These are phyloP conservation scores for Beauveria australis DNA, from an alignment of 2,329 filamentous ascomycete species.

Conservation along the genomic window DNA sequence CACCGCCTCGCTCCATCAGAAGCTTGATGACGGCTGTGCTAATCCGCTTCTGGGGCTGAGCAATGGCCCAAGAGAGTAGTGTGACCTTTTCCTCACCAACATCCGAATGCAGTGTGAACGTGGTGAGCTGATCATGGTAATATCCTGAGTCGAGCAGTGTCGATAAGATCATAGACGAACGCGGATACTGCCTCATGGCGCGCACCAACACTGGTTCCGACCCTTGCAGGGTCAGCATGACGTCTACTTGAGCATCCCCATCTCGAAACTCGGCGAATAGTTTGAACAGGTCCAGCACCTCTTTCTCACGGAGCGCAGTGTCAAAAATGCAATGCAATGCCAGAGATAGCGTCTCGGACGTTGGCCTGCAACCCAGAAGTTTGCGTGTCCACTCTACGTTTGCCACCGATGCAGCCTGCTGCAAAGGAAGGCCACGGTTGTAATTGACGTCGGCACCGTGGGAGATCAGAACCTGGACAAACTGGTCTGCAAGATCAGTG, in stretches of 20 bases:
- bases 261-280: conserved; percentile 44
- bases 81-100: conserved; percentile 46
- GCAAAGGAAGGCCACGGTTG: conserved; percentile 45
- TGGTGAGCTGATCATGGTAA: conserved; percentile 48
- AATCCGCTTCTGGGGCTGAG: conserved; percentile 55
- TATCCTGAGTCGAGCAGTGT: conserved; percentile 49
- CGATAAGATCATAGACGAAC: conserved; percentile 43
- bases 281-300: conserved; percentile 40
- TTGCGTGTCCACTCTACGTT: conserved; percentile 40
- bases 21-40: conserved; percentile 50
- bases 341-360: conserved; percentile 39
- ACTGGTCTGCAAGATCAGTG: conserved; percentile 33
- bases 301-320: conserved; percentile 39
- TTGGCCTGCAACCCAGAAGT: conserved; percentile 43
- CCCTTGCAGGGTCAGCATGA: conserved; percentile 34
- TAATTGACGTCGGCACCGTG: conserved; percentile 41
- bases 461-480: conserved; percentile 32
- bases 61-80: conserved; percentile 51
- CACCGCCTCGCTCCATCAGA: conserved; percentile 39
- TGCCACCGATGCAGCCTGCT: conserved; percentile 43
- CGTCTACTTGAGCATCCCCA: conserved; percentile 41
- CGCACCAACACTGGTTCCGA: conserved; percentile 42
- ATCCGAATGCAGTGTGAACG: conserved; percentile 34
- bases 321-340: conserved; percentile 51
- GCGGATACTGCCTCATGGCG: conserved; percentile 46